Conservation (phyloP, 129 eudicot genomes). For the Chrysanthemum makinoi region DNA sequence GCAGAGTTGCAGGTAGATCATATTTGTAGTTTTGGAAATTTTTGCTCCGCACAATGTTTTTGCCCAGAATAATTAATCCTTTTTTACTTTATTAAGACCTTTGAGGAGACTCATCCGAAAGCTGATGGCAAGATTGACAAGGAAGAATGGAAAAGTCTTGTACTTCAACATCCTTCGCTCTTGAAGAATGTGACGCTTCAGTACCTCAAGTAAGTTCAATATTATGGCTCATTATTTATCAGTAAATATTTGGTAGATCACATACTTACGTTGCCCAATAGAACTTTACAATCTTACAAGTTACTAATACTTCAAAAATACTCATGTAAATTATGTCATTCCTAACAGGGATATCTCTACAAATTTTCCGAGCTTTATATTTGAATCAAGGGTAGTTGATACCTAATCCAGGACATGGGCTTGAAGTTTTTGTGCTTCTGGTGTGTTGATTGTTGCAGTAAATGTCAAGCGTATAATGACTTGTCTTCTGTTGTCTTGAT, state of each 20-base stretch:
- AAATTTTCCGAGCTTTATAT: conserved; percentile 91
- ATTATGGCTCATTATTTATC: background rate
- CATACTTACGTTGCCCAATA: background rate
- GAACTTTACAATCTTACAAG: background rate
- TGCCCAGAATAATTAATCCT: background rate
- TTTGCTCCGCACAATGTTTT: background rate
- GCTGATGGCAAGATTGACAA: conserved; percentile 95
- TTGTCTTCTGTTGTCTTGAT: too few species aligned
- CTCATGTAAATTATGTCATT: background rate
- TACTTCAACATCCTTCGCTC: conserved; percentile 83
- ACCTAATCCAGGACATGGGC: conserved; percentile 31
- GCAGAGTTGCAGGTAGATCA: background rate
- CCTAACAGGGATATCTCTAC: conserved; percentile 77
- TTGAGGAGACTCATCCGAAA: conserved; percentile 96
- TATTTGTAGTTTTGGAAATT: background rate
- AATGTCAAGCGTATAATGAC: too few species aligned
- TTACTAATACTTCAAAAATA: too few species aligned
- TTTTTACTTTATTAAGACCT: conserved; percentile 43
- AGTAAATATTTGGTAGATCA: background rate
- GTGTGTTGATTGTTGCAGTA: conserved; percentile 6
- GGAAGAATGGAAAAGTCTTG: conserved; percentile 97
- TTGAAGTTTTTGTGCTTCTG: conserved; percentile 7
- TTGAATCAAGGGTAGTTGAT: conserved; percentile 86
- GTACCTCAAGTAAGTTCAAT: conserved; percentile 73
- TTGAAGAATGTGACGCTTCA: conserved; percentile 93